Conservation (phyloP, 1,139 yeast species). For the Sugiyamaella novakii region DNA sequence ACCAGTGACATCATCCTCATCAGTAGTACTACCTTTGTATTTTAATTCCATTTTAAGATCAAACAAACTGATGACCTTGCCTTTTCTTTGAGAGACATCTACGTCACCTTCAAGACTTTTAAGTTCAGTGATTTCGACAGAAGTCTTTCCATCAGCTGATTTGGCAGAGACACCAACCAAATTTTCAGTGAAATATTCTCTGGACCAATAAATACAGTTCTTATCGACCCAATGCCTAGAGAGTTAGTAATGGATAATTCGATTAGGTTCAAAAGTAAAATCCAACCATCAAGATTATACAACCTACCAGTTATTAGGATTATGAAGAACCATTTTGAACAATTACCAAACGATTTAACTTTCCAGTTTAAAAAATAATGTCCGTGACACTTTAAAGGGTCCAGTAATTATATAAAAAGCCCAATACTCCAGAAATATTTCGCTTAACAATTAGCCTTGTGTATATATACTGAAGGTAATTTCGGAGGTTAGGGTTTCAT, state of each 20-base stretch:
- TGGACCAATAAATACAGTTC: conserved; percentile 91
- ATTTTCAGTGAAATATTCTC: conserved; percentile 66
- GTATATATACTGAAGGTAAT: background rate
- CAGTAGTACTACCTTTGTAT: conserved; percentile 54
- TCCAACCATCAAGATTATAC: too few species aligned
- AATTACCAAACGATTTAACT: too few species aligned
- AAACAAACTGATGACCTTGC: conserved; percentile 89
- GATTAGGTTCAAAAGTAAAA: too few species aligned
- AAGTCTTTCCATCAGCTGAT: conserved; percentile 42
- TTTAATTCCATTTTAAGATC: conserved; percentile 70
- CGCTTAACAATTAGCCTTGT: background rate
- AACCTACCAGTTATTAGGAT: conserved; percentile 64
- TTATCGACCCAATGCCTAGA: conserved; percentile 96
- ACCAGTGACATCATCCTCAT: conserved; percentile 53
- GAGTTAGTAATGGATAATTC: background rate
- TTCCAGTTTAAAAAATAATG: too few species aligned
- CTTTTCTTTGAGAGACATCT: conserved; percentile 95
- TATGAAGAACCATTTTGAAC: conserved; percentile 61
- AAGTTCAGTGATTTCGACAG: conserved; percentile 54
- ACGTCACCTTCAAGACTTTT: conserved; percentile 90
- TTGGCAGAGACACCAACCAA: conserved; percentile 54
- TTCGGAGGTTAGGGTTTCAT: conserved; percentile 16
- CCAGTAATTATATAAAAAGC: too few species aligned
- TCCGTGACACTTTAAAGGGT: too few species aligned
- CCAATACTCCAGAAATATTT: background rate